Evolutionary conservation across 768 basidiomycete genomes (phyloP).

Genomic region (Kwoniella dendrophila): DNA sequence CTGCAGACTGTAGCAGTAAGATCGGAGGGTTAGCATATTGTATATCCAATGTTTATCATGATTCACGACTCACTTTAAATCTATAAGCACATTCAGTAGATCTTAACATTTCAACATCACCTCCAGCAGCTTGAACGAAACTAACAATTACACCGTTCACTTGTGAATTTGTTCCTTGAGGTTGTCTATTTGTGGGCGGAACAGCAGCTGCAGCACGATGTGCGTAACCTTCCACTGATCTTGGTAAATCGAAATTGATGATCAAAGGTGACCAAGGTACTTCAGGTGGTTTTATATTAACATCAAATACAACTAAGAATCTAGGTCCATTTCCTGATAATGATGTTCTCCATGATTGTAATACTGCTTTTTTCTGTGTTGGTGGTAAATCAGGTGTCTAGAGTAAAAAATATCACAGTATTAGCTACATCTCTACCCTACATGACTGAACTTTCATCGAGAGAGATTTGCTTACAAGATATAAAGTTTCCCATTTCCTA

Average conservation of each 20-base stretch:
- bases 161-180: slow-evolving; percentile 14
- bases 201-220: slow-evolving; percentile 64
- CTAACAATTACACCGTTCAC: slow-evolving; percentile 90
- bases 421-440: neutral
- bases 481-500: slow-evolving; percentile 81
- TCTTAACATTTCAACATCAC: slow-evolving; percentile 96
- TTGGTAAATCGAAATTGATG: slow-evolving; percentile 78
- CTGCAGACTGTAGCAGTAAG: slow-evolving; percentile 39
- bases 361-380: slow-evolving; percentile 34
- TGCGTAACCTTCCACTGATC: slow-evolving; percentile 87
- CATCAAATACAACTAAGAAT: slow-evolving; percentile 87
- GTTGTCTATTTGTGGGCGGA: slow-evolving; percentile 27
- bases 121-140: slow-evolving; percentile 95
- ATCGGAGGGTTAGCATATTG: no score
- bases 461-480: slow-evolving; percentile 66
- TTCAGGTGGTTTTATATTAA: slow-evolving; percentile 86
- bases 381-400: slow-evolving; percentile 34
- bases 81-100: slow-evolving; percentile 96
- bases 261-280: slow-evolving; percentile 87
- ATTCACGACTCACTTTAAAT: slow-evolving; percentile 51
- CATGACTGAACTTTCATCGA: no score
- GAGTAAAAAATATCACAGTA: neutral
- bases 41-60: no score
- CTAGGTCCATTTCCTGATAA: slow-evolving; percentile 66
- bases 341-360: slow-evolving; percentile 64